Conservation (phyloP, 345 rosid species). For the Ceriops decandra region DNA sequence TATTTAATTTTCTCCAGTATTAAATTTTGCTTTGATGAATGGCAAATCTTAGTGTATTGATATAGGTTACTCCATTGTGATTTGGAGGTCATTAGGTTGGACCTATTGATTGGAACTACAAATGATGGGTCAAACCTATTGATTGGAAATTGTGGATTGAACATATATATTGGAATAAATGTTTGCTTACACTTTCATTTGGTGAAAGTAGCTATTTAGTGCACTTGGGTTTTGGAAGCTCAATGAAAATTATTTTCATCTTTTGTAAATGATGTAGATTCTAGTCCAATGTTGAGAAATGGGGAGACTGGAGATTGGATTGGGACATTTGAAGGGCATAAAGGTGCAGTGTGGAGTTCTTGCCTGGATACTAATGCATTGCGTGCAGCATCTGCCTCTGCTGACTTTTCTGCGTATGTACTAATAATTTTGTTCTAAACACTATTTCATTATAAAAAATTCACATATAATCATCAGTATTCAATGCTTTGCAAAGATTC, state of each 20-base stretch:
- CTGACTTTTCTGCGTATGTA: slow-evolving; percentile 93
- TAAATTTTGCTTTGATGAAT: neutral
- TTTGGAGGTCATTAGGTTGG: neutral
- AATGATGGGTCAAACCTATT: neutral
- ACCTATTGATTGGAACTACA: neutral
- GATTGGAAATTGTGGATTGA: too few species aligned
- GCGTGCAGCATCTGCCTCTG: slow-evolving; percentile 94
- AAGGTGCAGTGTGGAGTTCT: slow-evolving; percentile 99
- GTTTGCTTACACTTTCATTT: neutral
- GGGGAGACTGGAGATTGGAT: slow-evolving; percentile 99
- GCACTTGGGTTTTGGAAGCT: neutral
- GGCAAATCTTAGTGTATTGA: too few species aligned
- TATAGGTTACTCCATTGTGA: too few species aligned
- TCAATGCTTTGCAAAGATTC: neutral
- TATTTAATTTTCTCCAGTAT: neutral
- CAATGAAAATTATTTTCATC: neutral
- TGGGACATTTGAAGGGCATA: slow-evolving; percentile 97
- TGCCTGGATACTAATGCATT: slow-evolving; percentile 80
- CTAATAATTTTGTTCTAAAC: neutral
- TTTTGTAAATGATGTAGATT: slow-evolving; percentile 49
- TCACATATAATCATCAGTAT: neutral
- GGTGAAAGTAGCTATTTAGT: neutral
- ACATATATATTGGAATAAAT: neutral
- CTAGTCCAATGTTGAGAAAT: slow-evolving; percentile 95
- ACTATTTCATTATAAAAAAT: too few species aligned